Percentiles rank a stretch among this genome's conserved stretches.
These are phyloP conservation scores for Raffaelea arxii DNA, from an alignment of 2,329 filamentous ascomycete species.

Conservation along the genomic window DNA sequence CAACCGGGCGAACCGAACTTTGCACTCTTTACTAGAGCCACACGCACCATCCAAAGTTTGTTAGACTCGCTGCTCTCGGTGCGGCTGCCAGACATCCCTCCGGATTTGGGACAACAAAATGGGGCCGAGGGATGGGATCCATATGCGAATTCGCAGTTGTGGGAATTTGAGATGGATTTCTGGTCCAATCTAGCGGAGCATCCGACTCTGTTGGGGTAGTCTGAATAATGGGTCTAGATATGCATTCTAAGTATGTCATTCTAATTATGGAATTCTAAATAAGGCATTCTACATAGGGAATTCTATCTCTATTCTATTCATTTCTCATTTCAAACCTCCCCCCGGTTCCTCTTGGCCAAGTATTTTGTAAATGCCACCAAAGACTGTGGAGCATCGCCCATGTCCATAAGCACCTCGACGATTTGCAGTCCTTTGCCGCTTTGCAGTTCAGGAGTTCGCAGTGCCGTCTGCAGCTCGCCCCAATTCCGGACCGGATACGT, in stretches of 20 bases:
- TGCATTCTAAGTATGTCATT: too few species aligned
- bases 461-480: conserved; percentile 1
- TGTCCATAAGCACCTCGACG: conserved; percentile 1
- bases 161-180: neutral
- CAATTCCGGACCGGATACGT: neutral
- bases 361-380: too few species aligned
- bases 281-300: too few species aligned
- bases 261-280: too few species aligned
- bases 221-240: too few species aligned
- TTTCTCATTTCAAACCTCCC: too few species aligned
- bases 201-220: neutral
- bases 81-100: neutral
- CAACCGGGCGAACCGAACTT: neutral
- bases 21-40: neutral
- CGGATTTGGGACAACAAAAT: too few species aligned
- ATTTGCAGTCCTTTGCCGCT: conserved; percentile 1
- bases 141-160: neutral
- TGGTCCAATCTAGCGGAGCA: neutral
- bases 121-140: too few species aligned
- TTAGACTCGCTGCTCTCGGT: neutral
- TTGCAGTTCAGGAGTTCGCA: neutral
- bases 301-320: too few species aligned
- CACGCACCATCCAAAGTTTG: neutral
- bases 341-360: too few species aligned
- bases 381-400: too few species aligned